phyloP scores from a whole-genome alignment of 75 land plant species.

The Chamaecyparis obtusa region DNA sequence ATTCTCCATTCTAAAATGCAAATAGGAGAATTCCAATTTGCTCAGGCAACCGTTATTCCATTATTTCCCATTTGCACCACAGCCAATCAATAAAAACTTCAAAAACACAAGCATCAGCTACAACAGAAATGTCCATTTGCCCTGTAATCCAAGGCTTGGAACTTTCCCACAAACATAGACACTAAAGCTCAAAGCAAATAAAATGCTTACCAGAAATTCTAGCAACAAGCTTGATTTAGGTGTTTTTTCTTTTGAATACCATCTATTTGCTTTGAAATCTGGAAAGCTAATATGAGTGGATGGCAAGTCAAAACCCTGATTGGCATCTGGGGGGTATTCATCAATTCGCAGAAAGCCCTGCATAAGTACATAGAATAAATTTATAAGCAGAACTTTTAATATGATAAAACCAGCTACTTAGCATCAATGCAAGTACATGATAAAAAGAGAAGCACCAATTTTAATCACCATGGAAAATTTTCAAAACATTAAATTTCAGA shows the following conservation, averaged over 20 bases:
- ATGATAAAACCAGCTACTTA: background rate
- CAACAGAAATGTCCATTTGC: background rate
- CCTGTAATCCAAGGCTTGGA: background rate
- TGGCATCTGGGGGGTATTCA: conserved; percentile 99
- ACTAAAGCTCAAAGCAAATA: background rate
- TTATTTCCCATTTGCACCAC: background rate
- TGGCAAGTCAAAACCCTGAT: conserved; percentile 97
- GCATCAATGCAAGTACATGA: background rate
- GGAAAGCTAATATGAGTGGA: conserved; percentile 80
- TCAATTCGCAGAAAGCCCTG: conserved; percentile 95
- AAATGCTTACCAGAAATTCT: conserved; percentile 51
- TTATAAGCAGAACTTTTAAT: background rate
- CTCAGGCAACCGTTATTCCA: background rate
- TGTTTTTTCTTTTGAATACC: conserved; percentile 21
- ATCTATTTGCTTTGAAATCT: conserved; percentile 32
- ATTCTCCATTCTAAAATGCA: background rate
- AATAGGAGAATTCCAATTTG: background rate
- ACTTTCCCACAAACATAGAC: background rate
- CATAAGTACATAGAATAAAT: conserved; percentile 4
- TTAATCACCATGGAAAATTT: background rate
- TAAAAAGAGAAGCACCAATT: background rate
- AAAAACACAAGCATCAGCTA: background rate
- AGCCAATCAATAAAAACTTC: background rate
- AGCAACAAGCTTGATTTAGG: conserved; percentile 37
- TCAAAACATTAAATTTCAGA: background rate